Percentiles rank a stretch among this genome's conserved stretches.
Evolutionary conservation across 345 rosid species (phyloP).

Genomic region (Murraya paniculata): DNA sequence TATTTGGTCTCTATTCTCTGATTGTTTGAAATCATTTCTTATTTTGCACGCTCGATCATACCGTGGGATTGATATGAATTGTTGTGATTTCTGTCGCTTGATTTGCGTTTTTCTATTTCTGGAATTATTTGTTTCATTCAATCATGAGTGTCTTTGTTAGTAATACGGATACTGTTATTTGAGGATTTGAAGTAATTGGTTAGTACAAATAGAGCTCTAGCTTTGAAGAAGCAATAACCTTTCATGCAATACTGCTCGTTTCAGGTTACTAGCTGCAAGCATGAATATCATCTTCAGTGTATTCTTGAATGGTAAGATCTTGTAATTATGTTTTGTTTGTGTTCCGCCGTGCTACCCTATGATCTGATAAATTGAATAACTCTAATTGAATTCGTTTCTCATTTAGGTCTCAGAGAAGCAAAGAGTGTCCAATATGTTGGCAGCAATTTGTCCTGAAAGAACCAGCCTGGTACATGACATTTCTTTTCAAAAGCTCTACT

Average conservation of each 20-base stretch:
- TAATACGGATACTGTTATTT: no score
- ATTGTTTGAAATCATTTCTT: neutral
- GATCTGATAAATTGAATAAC: neutral
- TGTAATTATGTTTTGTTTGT: neutral
- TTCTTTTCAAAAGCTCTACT: neutral
- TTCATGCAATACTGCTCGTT: slow-evolving; percentile 14
- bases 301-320: slow-evolving; percentile 77
- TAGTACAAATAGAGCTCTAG: neutral
- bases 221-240: neutral
- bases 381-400: slow-evolving; percentile 16
- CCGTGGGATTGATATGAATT: neutral
- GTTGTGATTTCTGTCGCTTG: neutral
- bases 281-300: slow-evolving; percentile 93
- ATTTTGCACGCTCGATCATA: neutral
- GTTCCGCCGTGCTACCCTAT: neutral
- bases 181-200: neutral
- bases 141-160: no score
- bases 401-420: slow-evolving; percentile 90
- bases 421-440: slow-evolving; percentile 95
- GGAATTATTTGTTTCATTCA: neutral
- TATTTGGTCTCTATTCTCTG: no score
- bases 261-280: slow-evolving; percentile 90
- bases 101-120: neutral
- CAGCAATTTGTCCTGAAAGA: slow-evolving; percentile 63
- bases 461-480: slow-evolving; percentile 53